Conservation (phyloP, 306 rosid genomes). For the Quercus variabilis region DNA sequence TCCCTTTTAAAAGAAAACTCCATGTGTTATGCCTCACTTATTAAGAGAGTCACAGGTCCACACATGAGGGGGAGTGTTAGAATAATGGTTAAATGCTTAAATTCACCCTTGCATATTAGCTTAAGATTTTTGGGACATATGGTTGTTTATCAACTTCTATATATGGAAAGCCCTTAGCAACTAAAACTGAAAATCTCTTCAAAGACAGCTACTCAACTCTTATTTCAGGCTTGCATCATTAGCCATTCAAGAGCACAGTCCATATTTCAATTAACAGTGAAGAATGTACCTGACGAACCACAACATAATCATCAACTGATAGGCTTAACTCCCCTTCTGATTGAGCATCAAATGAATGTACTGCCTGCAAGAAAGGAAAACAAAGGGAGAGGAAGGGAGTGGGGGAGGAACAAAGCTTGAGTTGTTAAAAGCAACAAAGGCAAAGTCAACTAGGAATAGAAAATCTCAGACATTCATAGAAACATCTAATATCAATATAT, state of each 20-base stretch:
- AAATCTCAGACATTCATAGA: background rate
- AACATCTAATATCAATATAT: background rate
- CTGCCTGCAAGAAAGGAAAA: constrained; percentile 42
- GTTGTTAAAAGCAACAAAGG: background rate
- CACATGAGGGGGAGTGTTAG: too few species aligned
- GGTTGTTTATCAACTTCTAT: too few species aligned
- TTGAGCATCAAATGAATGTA: constrained; percentile 91
- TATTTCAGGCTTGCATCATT: background rate
- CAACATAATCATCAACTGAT: constrained; percentile 69
- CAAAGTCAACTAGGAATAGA: background rate
- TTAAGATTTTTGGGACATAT: too few species aligned
- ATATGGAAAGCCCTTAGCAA: too few species aligned
- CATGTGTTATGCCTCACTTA: too few species aligned
- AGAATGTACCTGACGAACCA: constrained; percentile 74
- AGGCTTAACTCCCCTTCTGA: constrained; percentile 81
- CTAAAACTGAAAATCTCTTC: too few species aligned
- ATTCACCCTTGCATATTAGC: too few species aligned
- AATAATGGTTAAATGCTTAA: too few species aligned
- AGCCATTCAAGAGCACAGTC: background rate
- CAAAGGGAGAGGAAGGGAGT: background rate
- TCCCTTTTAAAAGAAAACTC: too few species aligned
- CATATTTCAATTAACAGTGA: background rate
- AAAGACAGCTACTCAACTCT: too few species aligned
- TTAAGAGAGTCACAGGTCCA: too few species aligned
- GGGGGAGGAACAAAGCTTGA: background rate